These are phyloP conservation scores for Porphyrellus cyaneotinctus DNA, from an alignment of 768 basidiomycete genomes.

Conservation along the genomic window DNA sequence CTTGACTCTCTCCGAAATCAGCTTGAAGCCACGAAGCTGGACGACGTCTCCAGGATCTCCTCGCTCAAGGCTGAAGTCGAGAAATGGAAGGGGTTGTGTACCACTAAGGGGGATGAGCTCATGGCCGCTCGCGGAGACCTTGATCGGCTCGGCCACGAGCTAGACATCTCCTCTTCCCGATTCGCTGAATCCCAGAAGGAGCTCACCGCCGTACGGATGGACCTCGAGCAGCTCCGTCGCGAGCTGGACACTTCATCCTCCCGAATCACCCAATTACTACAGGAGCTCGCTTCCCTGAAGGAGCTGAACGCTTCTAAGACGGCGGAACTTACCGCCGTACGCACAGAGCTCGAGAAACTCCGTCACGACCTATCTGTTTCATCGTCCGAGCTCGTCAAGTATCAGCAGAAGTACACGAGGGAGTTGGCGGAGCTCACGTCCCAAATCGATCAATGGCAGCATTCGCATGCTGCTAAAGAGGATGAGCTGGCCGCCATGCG, in stretches of 20 bases:
- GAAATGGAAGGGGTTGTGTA: not conserved
- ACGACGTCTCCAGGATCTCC: not conserved
- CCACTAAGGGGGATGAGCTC: not conserved
- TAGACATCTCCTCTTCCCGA: not conserved
- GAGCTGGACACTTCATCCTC: not conserved
- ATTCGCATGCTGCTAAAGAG: not conserved
- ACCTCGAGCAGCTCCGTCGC: constrained; percentile 1
- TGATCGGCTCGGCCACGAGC: not conserved
- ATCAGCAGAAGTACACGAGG: not conserved
- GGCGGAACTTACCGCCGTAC: not conserved
- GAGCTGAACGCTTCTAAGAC: not conserved
- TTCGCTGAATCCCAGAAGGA: not conserved
- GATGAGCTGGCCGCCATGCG: not conserved
- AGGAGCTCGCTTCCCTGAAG: not conserved
- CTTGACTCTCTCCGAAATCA: not conserved
- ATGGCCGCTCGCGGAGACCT: not conserved
- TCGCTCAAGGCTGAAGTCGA: not conserved
- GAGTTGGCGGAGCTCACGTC: not conserved
- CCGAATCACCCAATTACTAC: not conserved
- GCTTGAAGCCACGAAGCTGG: not conserved
- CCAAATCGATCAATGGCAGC: not conserved
- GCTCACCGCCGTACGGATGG: not conserved
- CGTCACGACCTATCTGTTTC: not conserved
- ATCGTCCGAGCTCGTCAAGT: not conserved
- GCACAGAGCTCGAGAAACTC: not conserved